phyloP scores from a whole-genome alignment of 1,284 basidiomycete genomes.

The Hemileia vastatrix region DNA sequence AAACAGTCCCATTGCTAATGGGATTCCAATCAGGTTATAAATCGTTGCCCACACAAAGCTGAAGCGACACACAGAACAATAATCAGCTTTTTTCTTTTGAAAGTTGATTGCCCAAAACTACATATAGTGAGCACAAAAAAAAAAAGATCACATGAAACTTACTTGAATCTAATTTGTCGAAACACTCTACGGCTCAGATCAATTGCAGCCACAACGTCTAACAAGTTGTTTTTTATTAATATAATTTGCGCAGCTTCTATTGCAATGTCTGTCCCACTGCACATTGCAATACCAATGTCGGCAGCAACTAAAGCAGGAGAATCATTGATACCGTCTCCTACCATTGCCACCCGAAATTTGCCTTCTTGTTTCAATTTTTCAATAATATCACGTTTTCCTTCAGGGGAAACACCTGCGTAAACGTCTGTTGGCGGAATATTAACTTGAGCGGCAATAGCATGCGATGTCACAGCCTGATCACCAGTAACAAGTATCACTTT shows the following conservation, averaged over 20 bases:
- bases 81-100: conserved; percentile 4
- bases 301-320: conserved; percentile 91
- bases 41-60: conserved; percentile 38
- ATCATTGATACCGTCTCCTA: conserved; percentile 98
- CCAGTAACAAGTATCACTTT: conserved; percentile 85
- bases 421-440: conserved; percentile 71
- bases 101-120: conserved; percentile 61
- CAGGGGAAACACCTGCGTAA: conserved; percentile 79
- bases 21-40: conserved; percentile 89
- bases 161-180: conserved; percentile 63
- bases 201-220: conserved; percentile 92
- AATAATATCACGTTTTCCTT: conserved; percentile 77
- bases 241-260: conserved; percentile 97
- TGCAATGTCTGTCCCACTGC: conserved; percentile 89
- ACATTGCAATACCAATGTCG: conserved; percentile 89
- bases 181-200: conserved; percentile 85
- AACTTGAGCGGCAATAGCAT: conserved; percentile 73
- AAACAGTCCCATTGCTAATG: conserved; percentile 96
- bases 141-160: not conserved
- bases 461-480: conserved; percentile 68
- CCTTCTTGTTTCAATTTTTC: conserved; percentile 64
- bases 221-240: conserved; percentile 86
- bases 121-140: conserved; percentile 49
- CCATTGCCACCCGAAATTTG: conserved; percentile 50
- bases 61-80: conserved; percentile 49